Percentiles rank a stretch among this genome's conserved stretches.
phyloP scores from a whole-genome alignment of 78 protist species.

The Dictyostelium citrinum region DNA sequence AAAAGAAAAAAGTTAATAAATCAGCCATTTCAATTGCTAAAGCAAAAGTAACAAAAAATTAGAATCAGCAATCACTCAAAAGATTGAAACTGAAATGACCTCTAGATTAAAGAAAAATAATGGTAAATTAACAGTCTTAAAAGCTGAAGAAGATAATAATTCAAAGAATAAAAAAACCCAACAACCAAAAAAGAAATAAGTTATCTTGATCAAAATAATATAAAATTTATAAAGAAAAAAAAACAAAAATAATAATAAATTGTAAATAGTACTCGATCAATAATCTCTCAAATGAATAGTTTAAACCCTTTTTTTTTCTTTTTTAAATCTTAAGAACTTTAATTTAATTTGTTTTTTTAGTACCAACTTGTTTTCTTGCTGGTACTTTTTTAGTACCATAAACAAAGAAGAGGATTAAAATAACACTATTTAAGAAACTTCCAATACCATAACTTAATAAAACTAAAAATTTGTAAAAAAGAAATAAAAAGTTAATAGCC shows the following conservation, averaged over 20 bases:
- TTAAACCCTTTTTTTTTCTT: background rate
- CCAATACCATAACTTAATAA: slow-evolving; percentile 43
- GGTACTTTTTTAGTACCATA: slow-evolving; percentile 81
- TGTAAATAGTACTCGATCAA: background rate
- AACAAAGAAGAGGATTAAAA: slow-evolving; percentile 70
- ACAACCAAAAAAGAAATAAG: background rate
- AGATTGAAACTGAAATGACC: slow-evolving; percentile 54
- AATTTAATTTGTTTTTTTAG: slow-evolving; percentile 1
- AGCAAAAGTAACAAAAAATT: background rate
- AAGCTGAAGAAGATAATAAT: background rate
- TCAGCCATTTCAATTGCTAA: slow-evolving; percentile 29
- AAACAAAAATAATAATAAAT: background rate
- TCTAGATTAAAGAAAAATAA: slow-evolving; percentile 20
- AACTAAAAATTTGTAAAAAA: background rate
- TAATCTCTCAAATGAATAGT: background rate
- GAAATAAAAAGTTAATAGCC: too few species aligned
- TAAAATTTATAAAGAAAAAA: too few species aligned
- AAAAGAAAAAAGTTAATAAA: background rate
- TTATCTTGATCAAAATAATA: too few species aligned
- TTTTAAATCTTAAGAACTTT: background rate
- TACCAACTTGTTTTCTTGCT: slow-evolving; percentile 2
- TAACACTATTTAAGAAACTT: slow-evolving; percentile 40
- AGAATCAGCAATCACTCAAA: slow-evolving; percentile 9
- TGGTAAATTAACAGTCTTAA: slow-evolving; percentile 49
- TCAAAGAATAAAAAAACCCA: background rate